These are phyloP conservation scores for Phoenix dactylifera DNA, from an alignment of 176 grass and related monocot genomes.

Conservation along the genomic window DNA sequence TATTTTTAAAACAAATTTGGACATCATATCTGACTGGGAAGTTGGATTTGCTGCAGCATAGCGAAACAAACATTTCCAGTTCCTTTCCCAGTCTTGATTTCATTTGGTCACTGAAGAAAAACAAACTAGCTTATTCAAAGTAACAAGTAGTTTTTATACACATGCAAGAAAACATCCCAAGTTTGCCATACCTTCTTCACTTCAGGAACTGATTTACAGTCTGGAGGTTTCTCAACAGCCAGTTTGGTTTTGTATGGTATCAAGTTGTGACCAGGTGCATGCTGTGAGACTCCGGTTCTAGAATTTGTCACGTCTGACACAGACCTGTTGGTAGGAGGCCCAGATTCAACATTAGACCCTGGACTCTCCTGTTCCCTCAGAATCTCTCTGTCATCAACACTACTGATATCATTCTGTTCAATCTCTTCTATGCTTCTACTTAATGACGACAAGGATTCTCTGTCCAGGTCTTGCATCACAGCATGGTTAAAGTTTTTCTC, in stretches of 20 bases:
- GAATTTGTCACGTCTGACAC: neutral
- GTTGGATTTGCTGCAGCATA: no score
- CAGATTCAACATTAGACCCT: neutral
- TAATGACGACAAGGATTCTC: neutral
- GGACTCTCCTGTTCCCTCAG: neutral
- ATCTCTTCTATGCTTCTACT: neutral
- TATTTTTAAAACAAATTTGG: no score
- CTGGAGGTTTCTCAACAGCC: neutral
- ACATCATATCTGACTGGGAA: no score
- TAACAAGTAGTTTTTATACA: no score
- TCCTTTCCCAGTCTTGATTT: no score
- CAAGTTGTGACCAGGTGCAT: neutral
- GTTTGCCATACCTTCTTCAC: neutral
- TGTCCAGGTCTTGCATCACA: neutral
- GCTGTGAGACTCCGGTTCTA: neutral
- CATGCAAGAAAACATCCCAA: neutral
- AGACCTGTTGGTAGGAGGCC: neutral
- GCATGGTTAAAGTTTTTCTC: conserved; percentile 11
- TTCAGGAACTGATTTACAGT: conserved; percentile 7
- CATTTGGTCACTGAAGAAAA: no score
- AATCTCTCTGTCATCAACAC: conserved; percentile 4
- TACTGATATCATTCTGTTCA: conserved; percentile 8
- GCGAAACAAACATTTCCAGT: no score
- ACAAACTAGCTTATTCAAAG: no score
- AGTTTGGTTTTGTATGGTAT: neutral